Evolutionary conservation across 805 yeast species (phyloP).

Genomic region (Kluyveromyces siamensis): DNA sequence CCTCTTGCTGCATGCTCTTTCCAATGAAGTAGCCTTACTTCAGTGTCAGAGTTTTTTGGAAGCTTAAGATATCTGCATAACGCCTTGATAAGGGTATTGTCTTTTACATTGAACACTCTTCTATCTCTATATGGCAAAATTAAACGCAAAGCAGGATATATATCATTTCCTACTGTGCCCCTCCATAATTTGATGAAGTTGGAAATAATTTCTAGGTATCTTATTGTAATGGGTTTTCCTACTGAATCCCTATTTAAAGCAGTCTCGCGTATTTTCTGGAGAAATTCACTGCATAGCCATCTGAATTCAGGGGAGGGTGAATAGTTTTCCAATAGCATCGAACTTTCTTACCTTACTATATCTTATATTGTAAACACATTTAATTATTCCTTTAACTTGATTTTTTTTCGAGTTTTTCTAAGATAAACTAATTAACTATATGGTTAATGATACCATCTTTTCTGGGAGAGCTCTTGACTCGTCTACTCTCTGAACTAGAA

Average conservation of each 20-base stretch:
- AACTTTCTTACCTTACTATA: not conserved
- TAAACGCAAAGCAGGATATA: conserved; percentile 59
- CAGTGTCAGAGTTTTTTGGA: conserved; percentile 54
- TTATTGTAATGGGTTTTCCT: conserved; percentile 13
- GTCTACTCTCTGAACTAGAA: no score
- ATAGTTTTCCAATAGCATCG: conserved; percentile 10
- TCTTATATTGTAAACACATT: no score
- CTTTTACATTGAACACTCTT: conserved; percentile 55
- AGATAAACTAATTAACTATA: no score
- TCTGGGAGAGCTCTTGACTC: no score
- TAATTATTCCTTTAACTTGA: not conserved
- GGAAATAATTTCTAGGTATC: conserved; percentile 24
- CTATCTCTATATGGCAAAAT: conserved; percentile 56
- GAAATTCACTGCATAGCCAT: conserved; percentile 30
- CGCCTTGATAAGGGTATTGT: conserved; percentile 45
- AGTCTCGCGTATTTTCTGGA: conserved; percentile 21
- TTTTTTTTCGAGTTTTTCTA: no score
- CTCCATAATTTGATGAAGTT: conserved; percentile 45
- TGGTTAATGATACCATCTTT: no score
- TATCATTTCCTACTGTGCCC: conserved; percentile 46
- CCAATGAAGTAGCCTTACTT: conserved; percentile 40
- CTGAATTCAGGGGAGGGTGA: conserved; percentile 31
- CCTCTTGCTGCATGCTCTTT: conserved; percentile 35
- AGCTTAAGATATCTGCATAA: conserved; percentile 46
- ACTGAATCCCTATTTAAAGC: conserved; percentile 8